These are phyloP conservation scores for Cetraspora pellucida DNA, from an alignment of 192 early-diverging fungal genomes.

Conservation along the genomic window DNA sequence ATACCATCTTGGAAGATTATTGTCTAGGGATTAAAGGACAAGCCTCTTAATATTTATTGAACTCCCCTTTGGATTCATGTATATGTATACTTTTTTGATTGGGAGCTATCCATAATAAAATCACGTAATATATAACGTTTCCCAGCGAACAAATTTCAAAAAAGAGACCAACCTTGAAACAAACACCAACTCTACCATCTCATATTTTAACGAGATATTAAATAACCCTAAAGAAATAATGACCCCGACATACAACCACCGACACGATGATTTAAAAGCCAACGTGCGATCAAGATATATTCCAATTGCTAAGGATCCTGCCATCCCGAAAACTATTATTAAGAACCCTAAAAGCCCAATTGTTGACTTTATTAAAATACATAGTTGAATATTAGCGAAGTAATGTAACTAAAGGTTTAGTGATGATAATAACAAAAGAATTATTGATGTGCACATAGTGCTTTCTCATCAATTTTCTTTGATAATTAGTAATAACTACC, in stretches of 20 bases:
- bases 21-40: no score
- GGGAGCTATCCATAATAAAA: no score
- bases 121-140: no score
- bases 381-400: no score
- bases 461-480: not conserved
- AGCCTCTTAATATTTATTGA: no score
- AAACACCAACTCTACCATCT: slow-evolving; percentile 26
- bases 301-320: slow-evolving; percentile 41
- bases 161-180: slow-evolving; percentile 39
- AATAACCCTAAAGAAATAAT: slow-evolving; percentile 32
- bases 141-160: no score
- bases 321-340: slow-evolving; percentile 42
- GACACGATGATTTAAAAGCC: slow-evolving; percentile 36
- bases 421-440: not conserved
- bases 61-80: no score
- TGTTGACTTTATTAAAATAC: not conserved
- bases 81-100: no score
- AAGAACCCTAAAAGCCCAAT: slow-evolving; percentile 41
- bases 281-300: slow-evolving; percentile 40
- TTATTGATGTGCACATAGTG: not conserved
- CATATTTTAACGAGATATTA: slow-evolving; percentile 27
- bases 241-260: slow-evolving; percentile 32
- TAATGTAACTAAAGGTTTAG: no score
- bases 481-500: slow-evolving; percentile 11
- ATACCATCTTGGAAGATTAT: no score